Percentiles rank a stretch among this genome's conserved stretches.
Evolutionary conservation across 108 stramenopile species (phyloP).

Genomic region (Cyclostephanos tholiformis): DNA sequence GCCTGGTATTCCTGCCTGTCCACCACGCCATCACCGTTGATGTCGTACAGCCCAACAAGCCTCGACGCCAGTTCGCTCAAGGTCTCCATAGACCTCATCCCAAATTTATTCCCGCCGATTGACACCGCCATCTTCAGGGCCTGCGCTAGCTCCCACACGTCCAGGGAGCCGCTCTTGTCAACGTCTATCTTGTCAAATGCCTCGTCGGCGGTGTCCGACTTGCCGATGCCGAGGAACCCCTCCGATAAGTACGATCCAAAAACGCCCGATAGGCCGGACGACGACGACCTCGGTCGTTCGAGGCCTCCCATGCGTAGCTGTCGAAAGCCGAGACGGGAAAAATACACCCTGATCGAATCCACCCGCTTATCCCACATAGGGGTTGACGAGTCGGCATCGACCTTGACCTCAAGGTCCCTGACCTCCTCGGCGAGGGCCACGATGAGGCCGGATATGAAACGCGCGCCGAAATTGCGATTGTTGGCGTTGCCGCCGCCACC

Average conservation of each 20-base stretch:
- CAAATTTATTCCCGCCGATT: slow-evolving; percentile 25
- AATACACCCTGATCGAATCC: slow-evolving; percentile 73
- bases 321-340: slow-evolving; percentile 75
- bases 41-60: slow-evolving; percentile 77
- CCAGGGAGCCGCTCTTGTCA: slow-evolving; percentile 79
- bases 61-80: slow-evolving; percentile 65
- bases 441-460: slow-evolving; percentile 81
- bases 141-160: slow-evolving; percentile 71
- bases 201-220: slow-evolving; percentile 64
- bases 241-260: background rate
- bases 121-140: slow-evolving; percentile 71
- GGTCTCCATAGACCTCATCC: slow-evolving; percentile 33
- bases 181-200: slow-evolving; percentile 82
- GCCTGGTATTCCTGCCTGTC: slow-evolving; percentile 82
- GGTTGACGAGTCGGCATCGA: slow-evolving; percentile 53
- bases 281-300: slow-evolving; percentile 31
- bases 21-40: slow-evolving; percentile 83
- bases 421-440: slow-evolving; percentile 81
- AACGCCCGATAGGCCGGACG: slow-evolving; percentile 2
- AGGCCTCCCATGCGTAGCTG: slow-evolving; percentile 75
- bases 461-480: slow-evolving; percentile 57
- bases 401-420: slow-evolving; percentile 64
- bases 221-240: slow-evolving; percentile 10
- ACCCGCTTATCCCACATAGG: slow-evolving; percentile 78
- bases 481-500: slow-evolving; percentile 13